Percentiles rank a stretch among this genome's conserved stretches.
phyloP scores from a whole-genome alignment of 2,329 filamentous ascomycete genomes.

The Colletotrichum salicis region DNA sequence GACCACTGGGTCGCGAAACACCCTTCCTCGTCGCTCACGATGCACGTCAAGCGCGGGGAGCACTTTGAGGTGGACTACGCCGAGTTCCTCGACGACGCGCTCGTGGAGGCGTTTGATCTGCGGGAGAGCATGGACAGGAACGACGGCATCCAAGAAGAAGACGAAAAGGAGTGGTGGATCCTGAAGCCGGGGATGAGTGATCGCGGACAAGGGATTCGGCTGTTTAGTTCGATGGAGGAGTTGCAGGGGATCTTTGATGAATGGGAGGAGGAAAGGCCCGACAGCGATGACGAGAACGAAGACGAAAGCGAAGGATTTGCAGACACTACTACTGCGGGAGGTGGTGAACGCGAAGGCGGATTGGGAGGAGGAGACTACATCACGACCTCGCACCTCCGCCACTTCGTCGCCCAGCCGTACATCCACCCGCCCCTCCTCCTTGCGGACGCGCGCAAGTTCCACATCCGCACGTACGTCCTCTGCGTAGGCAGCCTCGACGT shows the following conservation, averaged over 20 bases:
- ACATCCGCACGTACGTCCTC: slow-evolving; percentile 91
- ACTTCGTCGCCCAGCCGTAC: slow-evolving; percentile 96
- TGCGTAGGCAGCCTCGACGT: slow-evolving; percentile 81
- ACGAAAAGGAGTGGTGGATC: slow-evolving; percentile 89
- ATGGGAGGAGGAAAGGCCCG: slow-evolving; percentile 80
- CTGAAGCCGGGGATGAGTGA: slow-evolving; percentile 98
- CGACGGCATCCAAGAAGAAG: slow-evolving; percentile 36
- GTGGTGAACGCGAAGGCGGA: slow-evolving; percentile 37
- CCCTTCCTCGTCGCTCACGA: slow-evolving; percentile 73
- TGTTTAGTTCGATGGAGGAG: slow-evolving; percentile 88
- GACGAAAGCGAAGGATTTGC: slow-evolving; percentile 43
- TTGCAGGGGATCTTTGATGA: slow-evolving; percentile 89
- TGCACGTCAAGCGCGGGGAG: slow-evolving; percentile 80
- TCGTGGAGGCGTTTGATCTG: slow-evolving; percentile 90
- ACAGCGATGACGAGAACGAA: slow-evolving; percentile 73
- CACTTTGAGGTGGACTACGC: slow-evolving; percentile 96
- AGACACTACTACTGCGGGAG: slow-evolving; percentile 39
- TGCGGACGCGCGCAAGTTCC: slow-evolving; percentile 83
- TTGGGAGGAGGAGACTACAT: slow-evolving; percentile 63
- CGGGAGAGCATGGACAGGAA: slow-evolving; percentile 81
- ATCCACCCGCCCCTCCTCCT: slow-evolving; percentile 85
- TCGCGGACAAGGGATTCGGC: slow-evolving; percentile 87
- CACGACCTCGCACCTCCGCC: slow-evolving; percentile 88
- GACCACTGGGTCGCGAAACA: slow-evolving; percentile 88
- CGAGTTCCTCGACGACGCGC: slow-evolving; percentile 93